These are phyloP conservation scores for Blepharisma japonicum DNA, from an alignment of 73 alveolate species.

Conservation along the genomic window DNA sequence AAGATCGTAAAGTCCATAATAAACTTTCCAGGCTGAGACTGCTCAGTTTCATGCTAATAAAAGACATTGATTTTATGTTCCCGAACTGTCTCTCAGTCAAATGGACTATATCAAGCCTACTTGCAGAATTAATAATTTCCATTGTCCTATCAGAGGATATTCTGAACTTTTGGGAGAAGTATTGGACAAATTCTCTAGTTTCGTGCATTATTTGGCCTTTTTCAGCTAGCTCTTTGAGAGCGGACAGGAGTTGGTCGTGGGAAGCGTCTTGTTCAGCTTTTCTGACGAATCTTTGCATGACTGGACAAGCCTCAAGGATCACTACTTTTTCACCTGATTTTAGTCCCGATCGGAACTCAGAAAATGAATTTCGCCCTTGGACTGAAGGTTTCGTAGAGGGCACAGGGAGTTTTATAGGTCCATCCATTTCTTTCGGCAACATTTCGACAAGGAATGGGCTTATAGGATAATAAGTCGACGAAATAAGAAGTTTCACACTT, in stretches of 20 bases:
- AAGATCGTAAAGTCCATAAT: constrained; percentile 37
- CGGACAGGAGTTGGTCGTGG: constrained; percentile 8
- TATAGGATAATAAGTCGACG: not conserved
- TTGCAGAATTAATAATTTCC: not conserved
- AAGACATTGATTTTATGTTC: constrained; percentile 24
- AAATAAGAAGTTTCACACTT: not conserved
- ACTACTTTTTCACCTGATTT: not conserved
- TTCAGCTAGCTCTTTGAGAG: constrained; percentile 28
- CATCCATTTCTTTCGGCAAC: not conserved
- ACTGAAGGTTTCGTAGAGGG: not conserved
- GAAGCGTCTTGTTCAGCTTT: not conserved
- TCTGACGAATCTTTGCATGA: not conserved
- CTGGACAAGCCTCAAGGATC: not conserved
- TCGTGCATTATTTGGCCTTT: constrained; percentile 21
- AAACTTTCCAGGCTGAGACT: constrained; percentile 44
- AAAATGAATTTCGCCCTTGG: not conserved
- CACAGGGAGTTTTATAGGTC: too few species aligned
- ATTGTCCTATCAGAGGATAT: not conserved
- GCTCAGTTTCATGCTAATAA: constrained; percentile 39
- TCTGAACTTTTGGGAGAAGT: constrained; percentile 20
- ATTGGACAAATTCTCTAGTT: not conserved
- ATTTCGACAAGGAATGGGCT: not conserved
- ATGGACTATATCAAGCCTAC: not conserved
- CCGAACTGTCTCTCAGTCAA: constrained; percentile 7
- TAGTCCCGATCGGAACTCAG: not conserved